A percentile compares a stretch with the other conserved stretches of the same genome.
phyloP scores from a whole-genome alignment of 495 filamentous ascomycete genomes.

The Aspergillus heteromorphus region DNA sequence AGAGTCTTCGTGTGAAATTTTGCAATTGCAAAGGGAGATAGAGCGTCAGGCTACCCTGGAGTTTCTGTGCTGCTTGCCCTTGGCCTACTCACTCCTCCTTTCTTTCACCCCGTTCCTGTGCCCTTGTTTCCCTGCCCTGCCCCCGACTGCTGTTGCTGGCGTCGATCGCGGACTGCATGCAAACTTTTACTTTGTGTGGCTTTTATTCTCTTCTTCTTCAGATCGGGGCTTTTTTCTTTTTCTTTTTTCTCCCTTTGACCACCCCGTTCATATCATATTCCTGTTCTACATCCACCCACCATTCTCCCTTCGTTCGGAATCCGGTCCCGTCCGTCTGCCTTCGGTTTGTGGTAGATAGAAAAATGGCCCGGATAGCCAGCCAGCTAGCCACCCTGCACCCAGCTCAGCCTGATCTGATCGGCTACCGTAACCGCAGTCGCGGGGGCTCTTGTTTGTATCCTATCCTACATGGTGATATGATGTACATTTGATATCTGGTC shows the following conservation, averaged over 20 bases:
- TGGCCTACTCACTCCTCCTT: slow-evolving; percentile 11
- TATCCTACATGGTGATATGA: slow-evolving; percentile 24
- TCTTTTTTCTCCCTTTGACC: neutral
- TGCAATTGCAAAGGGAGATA: slow-evolving; percentile 17
- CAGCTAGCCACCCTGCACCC: too few species aligned
- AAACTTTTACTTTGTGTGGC: neutral
- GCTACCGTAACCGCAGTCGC: too few species aligned
- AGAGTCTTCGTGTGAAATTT: slow-evolving; percentile 5
- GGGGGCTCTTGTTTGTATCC: too few species aligned
- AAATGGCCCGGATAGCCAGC: too few species aligned
- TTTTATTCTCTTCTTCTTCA: slow-evolving; percentile 6
- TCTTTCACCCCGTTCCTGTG: slow-evolving; percentile 11
- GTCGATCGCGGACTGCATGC: slow-evolving; percentile 9
- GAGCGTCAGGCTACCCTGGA: slow-evolving; percentile 6
- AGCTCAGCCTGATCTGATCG: too few species aligned
- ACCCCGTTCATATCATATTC: too few species aligned
- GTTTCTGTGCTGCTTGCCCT: slow-evolving; percentile 8
- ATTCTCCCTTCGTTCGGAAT: neutral
- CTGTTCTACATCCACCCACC: neutral
- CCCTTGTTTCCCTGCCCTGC: slow-evolving; percentile 8
- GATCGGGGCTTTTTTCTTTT: neutral
- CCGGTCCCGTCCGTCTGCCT: slow-evolving; percentile 5
- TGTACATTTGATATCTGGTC: slow-evolving; percentile 18
- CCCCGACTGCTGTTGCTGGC: slow-evolving; percentile 1
- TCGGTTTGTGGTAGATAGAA: too few species aligned